phyloP scores from a whole-genome alignment of 2,329 filamentous ascomycete genomes.

The Curvularia eragrostidis region DNA sequence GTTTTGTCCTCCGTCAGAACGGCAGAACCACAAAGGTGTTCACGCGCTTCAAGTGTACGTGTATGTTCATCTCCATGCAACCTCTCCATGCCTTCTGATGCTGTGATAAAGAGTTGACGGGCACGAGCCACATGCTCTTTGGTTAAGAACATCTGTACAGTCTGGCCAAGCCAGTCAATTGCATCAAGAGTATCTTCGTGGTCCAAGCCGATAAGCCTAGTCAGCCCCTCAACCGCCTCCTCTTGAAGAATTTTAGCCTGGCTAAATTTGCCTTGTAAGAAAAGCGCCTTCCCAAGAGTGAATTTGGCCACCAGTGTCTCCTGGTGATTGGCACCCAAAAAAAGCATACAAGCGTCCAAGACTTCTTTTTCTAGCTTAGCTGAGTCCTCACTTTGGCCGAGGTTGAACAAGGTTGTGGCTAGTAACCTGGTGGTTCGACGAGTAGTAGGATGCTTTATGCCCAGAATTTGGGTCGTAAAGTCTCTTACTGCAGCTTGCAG shows the following conservation, averaged over 20 bases:
- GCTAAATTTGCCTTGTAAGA: conserved; percentile 28
- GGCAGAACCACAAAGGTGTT: conserved; percentile 7
- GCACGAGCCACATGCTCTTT: conserved; percentile 8
- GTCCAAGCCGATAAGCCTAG: conserved; percentile 20
- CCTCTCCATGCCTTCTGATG: conserved; percentile 13
- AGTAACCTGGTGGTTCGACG: conserved; percentile 31
- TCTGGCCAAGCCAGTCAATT: conserved; percentile 29
- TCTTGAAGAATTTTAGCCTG: conserved; percentile 23
- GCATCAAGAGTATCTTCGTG: conserved; percentile 31
- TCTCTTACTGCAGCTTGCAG: conserved; percentile 37
- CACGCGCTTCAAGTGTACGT: conserved; percentile 14
- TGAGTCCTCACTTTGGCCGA: conserved; percentile 32
- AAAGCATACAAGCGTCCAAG: conserved; percentile 22
- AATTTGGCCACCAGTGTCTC: conserved; percentile 26
- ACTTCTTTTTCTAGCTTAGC: conserved; percentile 29
- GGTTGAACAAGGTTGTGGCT: conserved; percentile 26
- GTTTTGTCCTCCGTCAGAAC: neutral
- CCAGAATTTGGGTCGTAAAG: conserved; percentile 23
- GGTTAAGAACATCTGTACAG: conserved; percentile 5
- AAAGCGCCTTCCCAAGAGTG: conserved; percentile 25
- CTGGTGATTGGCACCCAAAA: conserved; percentile 22
- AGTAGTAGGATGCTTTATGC: conserved; percentile 27
- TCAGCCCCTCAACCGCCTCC: conserved; percentile 10
- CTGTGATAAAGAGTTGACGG: conserved; percentile 9
- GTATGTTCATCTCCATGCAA: conserved; percentile 13